phyloP scores from a whole-genome alignment of 331 rosid species.

The Acacia pycnantha region DNA sequence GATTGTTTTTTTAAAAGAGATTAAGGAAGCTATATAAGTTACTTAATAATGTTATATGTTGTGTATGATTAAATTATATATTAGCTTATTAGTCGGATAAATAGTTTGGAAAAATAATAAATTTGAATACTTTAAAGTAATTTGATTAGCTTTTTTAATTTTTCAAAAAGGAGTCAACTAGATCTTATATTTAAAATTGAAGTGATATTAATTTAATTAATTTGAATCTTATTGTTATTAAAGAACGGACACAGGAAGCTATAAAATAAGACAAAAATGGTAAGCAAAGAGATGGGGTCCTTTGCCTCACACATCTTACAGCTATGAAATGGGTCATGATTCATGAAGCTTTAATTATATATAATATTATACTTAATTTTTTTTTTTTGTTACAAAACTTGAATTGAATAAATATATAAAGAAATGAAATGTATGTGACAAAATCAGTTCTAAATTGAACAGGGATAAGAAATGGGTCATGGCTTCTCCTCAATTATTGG shows the following conservation, averaged over 20 bases:
- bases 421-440: neutral
- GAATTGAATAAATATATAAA: neutral
- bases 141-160: too few species aligned
- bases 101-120: too few species aligned
- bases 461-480: constrained; percentile 14
- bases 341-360: neutral
- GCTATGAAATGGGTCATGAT: constrained; percentile 50
- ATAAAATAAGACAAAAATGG: constrained; percentile 30
- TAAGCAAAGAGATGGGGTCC: constrained; percentile 46
- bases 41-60: too few species aligned
- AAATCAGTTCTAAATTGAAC: constrained; percentile 10
- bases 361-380: constrained; percentile 28
- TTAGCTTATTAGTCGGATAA: too few species aligned
- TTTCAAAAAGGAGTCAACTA: too few species aligned
- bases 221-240: constrained; percentile 23
- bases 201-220: constrained; percentile 8
- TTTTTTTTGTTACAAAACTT: too few species aligned
- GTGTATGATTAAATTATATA: too few species aligned
- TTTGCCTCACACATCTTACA: constrained; percentile 46
- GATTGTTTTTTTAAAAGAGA: too few species aligned
- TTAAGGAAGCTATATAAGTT: too few species aligned
- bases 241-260: neutral
- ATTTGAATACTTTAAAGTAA: too few species aligned
- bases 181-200: too few species aligned
- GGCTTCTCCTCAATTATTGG: constrained; percentile 22